Evolutionary conservation across 2,329 filamentous ascomycete species (phyloP), one percentile per base, ranked within the genome.

Genomic region (Metarhizium brunneum): DNA sequence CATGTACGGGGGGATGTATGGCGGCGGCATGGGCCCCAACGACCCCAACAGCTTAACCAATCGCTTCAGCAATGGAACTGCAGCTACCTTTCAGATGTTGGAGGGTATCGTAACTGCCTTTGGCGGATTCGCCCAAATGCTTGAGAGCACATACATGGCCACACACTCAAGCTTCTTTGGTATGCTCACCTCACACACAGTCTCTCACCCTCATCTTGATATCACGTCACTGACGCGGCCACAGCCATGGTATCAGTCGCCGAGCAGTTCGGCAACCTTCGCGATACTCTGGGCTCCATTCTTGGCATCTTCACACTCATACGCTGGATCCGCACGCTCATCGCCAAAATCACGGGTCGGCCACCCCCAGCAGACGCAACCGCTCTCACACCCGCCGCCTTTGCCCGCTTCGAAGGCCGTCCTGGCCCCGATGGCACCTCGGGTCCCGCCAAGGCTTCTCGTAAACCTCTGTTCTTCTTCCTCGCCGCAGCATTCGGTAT

Each of bases 131-230:
- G 90, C 95, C 13, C 94, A 99, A 76, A 99, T 99, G 94, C 80
- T 99, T 32, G 94, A 99, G 74, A 97, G 94, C 76, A 97, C 94
- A 11, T 99, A 96, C 66, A 99, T 99, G 95, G 94, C 95, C 35
- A 99, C 94, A 0, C 94, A 99, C 72, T 96, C 92, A 6, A 96
- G 90, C 54, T 99, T 99, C 73, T 99, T 97, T 66, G 92, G 91
- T 96, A 81, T 65, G 87, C 62, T 29, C 16, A 18, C 14, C 42
- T 47, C 14, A 6, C n/a, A 14, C 14, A 6, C n/a, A 14, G 7
- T 7, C 8, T 30, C 13, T 13, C 35, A 1, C 18, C 20, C 13
- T 6, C 16, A 7, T n/a, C 45, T 30, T 53, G 18, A 2, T 14
- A 8, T 42, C 36, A 20, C 18, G 10, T 45, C 8, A 18, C 18